Conservation (phyloP, 805 yeast genomes). For the Monosporozyma unispora region DNA sequence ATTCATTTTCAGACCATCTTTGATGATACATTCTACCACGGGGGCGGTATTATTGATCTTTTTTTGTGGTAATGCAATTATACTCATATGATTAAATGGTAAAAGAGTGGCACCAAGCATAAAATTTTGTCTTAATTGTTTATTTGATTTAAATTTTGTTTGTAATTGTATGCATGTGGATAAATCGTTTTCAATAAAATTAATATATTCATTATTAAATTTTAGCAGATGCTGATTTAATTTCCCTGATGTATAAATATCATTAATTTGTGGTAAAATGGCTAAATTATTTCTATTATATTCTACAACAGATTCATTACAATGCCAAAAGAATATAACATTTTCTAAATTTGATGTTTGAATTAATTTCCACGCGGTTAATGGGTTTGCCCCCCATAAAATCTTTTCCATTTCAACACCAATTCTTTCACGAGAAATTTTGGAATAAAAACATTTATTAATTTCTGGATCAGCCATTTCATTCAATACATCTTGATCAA, state of each 20-base stretch:
- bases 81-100: conserved; percentile 17
- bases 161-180: not conserved
- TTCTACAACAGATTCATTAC: conserved; percentile 15
- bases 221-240: conserved; percentile 11
- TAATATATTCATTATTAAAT: conserved; percentile 4
- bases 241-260: conserved; percentile 12
- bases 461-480: conserved; percentile 61
- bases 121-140: conserved; percentile 15
- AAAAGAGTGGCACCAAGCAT: conserved; percentile 12
- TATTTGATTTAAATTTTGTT: conserved; percentile 1
- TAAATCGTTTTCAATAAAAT: conserved; percentile 3
- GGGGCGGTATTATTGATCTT: conserved; percentile 19
- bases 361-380: conserved; percentile 53
- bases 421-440: conserved; percentile 83
- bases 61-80: conserved; percentile 23
- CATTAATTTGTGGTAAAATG: conserved; percentile 8
- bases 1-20: conserved; percentile 64
- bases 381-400: conserved; percentile 52
- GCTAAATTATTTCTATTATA: conserved; percentile 19
- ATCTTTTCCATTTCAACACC: conserved; percentile 80
- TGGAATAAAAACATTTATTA: conserved; percentile 48
- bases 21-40: conserved; percentile 40
- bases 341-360: conserved; percentile 46
- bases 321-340: conserved; percentile 44
- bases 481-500: conserved; percentile 47